Percentiles rank a stretch among this genome's conserved stretches.
phyloP scores from a whole-genome alignment of 805 yeast species.

The Candida patagonica region DNA sequence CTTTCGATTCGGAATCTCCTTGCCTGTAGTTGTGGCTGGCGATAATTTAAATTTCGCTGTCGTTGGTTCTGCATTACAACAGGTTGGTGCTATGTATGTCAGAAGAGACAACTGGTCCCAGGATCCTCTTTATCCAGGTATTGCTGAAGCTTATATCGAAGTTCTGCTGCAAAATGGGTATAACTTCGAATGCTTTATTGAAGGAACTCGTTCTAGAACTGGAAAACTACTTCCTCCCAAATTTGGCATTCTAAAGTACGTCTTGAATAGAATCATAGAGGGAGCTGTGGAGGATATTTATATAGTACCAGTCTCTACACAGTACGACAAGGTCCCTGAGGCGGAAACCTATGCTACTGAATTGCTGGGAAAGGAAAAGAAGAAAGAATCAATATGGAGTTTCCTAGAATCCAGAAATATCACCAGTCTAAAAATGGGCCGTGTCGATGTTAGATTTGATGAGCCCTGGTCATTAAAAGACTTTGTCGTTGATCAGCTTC shows the following conservation, averaged over 20 bases:
- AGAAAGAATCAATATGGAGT: slow-evolving; percentile 39
- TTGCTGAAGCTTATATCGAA: slow-evolving; percentile 37
- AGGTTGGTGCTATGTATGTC: slow-evolving; percentile 49
- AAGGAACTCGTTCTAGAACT: slow-evolving; percentile 58
- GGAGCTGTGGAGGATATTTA: slow-evolving; percentile 34
- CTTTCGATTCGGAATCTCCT: slow-evolving; percentile 43
- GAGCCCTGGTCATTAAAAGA: slow-evolving; percentile 33
- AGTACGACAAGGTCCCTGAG: slow-evolving; percentile 53
- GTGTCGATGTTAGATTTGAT: slow-evolving; percentile 33
- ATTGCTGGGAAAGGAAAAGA: slow-evolving; percentile 47
- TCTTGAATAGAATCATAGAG: slow-evolving; percentile 37
- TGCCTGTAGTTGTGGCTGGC: slow-evolving; percentile 57
- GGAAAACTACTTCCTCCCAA: slow-evolving; percentile 57
- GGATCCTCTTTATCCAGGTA: slow-evolving; percentile 36
- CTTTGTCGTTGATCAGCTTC: slow-evolving; percentile 26
- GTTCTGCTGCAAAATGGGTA: slow-evolving; percentile 39
- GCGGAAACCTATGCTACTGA: slow-evolving; percentile 45
- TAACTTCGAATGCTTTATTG: slow-evolving; percentile 51
- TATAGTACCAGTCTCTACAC: slow-evolving; percentile 49
- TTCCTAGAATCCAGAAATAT: slow-evolving; percentile 28
- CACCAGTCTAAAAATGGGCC: slow-evolving; percentile 29
- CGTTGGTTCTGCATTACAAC: slow-evolving; percentile 41
- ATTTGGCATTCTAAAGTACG: slow-evolving; percentile 48
- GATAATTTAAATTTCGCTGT: slow-evolving; percentile 53
- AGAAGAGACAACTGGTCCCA: slow-evolving; percentile 35